Base-by-base conservation (phyloP, 164 flowering plant species). In the Cinnamomum micranthum region DNA sequence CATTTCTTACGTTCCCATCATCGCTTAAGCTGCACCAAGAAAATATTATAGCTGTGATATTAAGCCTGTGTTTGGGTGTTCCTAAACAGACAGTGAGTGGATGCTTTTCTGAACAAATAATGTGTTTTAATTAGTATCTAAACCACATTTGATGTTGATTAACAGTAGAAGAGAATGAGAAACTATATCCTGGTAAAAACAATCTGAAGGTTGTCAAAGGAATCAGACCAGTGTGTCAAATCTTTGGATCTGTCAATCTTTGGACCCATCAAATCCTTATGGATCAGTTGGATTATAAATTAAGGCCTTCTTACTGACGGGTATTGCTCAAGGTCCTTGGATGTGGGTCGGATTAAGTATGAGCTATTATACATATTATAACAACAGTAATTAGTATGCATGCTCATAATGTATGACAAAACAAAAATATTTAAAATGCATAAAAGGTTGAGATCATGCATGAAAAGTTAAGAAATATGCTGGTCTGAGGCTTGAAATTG, bases 1-100 rank as follows among this genome's bases (percentile, higher is more conserved):
- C 97, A 95, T 68, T 93, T 81, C 81, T 90, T 95, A 74, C 96
- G 84, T 78, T 95, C 99, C 99, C 99, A 95, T 76, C 99, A 95
- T 76, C 86, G 82, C 83, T 93, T 95, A 23, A 95, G 86, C 98
- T 93, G 90, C 74, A 76, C 20, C 22, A n/a, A 15, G 6, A 60
- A 13, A 15, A 35, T 12, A 59, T 50, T 52, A 55, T 1, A 65
- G 2, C 19, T 5, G 60, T 55, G 20, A 55, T 17, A 55, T 20
- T 20, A 55, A 55, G 17, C n/a, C 60, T 55, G 60, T 3, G 60
- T 55, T 55, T 41, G 47, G 47, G n/a, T 20, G n/a, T 14, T 55
- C 60, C 60, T 55, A 55, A 55, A 20, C 17, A 15, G 60, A 14
- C 6, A 55, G 60, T 20, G 60, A 6, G 60, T 15, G 4, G n/a